Percentiles rank a stretch among this genome's conserved stretches.
phyloP scores from a whole-genome alignment of 805 yeast genomes.

The Priceomyces medius region DNA sequence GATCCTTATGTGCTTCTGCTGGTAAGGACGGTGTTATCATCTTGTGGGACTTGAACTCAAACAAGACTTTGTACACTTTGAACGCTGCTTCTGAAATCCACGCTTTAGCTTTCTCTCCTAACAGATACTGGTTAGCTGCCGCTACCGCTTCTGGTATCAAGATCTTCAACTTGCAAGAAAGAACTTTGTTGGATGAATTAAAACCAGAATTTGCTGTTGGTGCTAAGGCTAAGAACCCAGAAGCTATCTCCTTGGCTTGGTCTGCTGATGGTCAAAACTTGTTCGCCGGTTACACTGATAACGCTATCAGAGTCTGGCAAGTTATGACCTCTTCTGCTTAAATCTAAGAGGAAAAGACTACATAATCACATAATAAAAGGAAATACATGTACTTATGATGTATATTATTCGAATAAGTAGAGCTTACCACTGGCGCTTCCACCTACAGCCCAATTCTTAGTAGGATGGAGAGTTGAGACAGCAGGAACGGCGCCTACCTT shows the following conservation, averaged over 20 bases:
- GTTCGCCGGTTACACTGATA: conserved; percentile 99
- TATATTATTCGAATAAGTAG: conserved; percentile 49
- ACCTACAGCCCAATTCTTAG: conserved; percentile 87
- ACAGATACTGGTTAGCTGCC: conserved; percentile 99
- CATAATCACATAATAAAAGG: conserved; percentile 1
- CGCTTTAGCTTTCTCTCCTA: conserved; percentile 99
- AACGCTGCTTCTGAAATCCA: conserved; percentile 94
- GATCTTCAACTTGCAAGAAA: conserved; percentile 96
- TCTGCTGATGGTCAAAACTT: conserved; percentile 99
- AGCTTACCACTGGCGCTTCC: conserved; percentile 94
- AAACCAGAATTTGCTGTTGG: conserved; percentile 93
- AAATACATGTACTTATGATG: not conserved
- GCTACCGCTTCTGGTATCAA: conserved; percentile 97
- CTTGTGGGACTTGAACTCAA: conserved; percentile 94
- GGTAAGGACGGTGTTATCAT: conserved; percentile 99
- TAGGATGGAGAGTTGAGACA: conserved; percentile 77
- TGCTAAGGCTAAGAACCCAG: conserved; percentile 94
- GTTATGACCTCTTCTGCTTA: conserved; percentile 83
- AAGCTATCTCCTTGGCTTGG: conserved; percentile 98
- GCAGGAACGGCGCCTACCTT: conserved; percentile 91
- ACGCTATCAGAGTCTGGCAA: conserved; percentile 99
- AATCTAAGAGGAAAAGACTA: conserved; percentile 7
- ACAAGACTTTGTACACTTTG: conserved; percentile 87
- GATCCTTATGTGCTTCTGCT: conserved; percentile 98
- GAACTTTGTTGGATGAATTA: conserved; percentile 92